Conservation (phyloP, 306 rosid genomes). For the Phaseolus lunatus region DNA sequence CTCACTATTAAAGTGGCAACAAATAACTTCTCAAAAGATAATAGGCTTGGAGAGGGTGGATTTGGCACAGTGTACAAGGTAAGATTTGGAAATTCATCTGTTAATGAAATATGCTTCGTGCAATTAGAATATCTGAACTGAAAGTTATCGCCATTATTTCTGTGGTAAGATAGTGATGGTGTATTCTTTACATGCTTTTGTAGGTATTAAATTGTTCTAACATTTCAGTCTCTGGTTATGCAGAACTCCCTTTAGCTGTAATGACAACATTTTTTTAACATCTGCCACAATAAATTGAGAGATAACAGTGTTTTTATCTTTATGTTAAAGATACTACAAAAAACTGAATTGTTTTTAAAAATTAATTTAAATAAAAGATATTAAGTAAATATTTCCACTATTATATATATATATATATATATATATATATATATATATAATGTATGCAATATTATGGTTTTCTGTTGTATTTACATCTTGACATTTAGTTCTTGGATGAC, state of each 20-base stretch:
- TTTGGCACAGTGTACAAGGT: conserved; percentile 65
- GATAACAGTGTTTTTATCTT: too few relatives aligned
- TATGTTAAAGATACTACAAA: too few relatives aligned
- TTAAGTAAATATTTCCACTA: too few relatives aligned
- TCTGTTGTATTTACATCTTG: background rate
- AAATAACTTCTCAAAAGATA: conserved; percentile 55
- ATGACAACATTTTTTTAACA: background rate
- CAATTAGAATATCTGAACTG: conserved; percentile 11
- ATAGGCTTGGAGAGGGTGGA: conserved; percentile 65
- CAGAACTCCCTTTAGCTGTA: conserved; percentile 17
- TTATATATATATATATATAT: background rate
- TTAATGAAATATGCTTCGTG: conserved; percentile 3
- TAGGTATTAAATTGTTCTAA: conserved; percentile 6
- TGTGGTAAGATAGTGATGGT: background rate
- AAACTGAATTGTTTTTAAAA: too few relatives aligned
- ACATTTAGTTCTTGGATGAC: conserved; percentile 5
- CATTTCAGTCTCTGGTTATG: conserved; percentile 6
- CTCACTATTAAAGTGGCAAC: conserved; percentile 58
- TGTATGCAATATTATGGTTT: background rate
- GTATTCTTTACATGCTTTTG: conserved; percentile 10
- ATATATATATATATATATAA: background rate
- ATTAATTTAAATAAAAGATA: too few relatives aligned
- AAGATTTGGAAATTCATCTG: conserved; percentile 17
- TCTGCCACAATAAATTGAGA: too few relatives aligned
- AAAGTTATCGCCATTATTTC: background rate